Percentiles rank a stretch among this genome's conserved stretches.
Conservation (phyloP, 2,329 filamentous ascomycete genomes). For the Ophiostoma fasciatum region DNA sequence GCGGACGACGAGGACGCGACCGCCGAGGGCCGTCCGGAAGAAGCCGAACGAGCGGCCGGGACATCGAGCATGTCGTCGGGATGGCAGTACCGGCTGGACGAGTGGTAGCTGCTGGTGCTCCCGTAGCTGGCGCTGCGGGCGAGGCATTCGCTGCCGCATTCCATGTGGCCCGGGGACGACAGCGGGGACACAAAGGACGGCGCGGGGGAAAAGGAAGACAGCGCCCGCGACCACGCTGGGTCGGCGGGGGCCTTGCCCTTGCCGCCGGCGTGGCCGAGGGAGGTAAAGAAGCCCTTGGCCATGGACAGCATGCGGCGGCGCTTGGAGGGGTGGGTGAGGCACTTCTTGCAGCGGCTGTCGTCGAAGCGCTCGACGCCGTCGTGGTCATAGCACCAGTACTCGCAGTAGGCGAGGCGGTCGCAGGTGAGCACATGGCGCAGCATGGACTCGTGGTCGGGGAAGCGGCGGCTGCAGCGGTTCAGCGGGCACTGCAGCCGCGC, state of each 20-base stretch:
- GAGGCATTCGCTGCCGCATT: constrained; percentile 1
- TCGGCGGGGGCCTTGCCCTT: constrained; percentile 20
- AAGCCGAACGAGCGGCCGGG: no score
- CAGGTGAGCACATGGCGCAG: constrained; percentile 36
- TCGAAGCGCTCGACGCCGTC: constrained; percentile 35
- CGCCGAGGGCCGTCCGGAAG: no score
- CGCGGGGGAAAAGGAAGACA: constrained; percentile 1
- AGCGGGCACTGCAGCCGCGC: constrained; percentile 38
- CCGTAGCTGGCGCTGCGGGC: constrained; percentile 6
- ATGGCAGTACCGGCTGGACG: constrained; percentile 2
- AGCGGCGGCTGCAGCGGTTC: constrained; percentile 33
- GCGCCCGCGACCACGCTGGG: no score
- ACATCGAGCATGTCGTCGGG: neutral
- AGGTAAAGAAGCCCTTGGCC: constrained; percentile 39
- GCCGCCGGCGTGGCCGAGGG: constrained; percentile 34
- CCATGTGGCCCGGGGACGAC: constrained; percentile 2
- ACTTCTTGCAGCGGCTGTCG: constrained; percentile 35
- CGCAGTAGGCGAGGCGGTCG: constrained; percentile 30
- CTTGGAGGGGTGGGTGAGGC: constrained; percentile 34
- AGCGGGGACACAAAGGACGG: neutral
- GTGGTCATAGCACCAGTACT: constrained; percentile 43
- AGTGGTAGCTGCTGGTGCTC: constrained; percentile 3
- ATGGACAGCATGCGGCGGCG: constrained; percentile 35
- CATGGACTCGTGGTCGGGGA: constrained; percentile 38
- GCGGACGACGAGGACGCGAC: neutral